Conservation (phyloP, 371 early-diverging fungal species). For the Mucor ambiguus region DNA sequence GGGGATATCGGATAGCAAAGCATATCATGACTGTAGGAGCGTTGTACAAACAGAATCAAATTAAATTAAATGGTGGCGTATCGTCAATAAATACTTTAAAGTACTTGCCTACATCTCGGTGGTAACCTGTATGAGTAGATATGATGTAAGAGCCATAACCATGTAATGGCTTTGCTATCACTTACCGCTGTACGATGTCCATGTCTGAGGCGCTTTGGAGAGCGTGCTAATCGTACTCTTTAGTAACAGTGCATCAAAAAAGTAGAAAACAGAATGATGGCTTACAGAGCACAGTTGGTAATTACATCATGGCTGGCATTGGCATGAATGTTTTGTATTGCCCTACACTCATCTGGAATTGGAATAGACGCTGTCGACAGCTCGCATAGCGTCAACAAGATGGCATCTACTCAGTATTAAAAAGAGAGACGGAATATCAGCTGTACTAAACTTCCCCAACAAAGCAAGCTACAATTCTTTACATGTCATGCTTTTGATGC, state of each 20-base stretch:
- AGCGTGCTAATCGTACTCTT: slow-evolving; percentile 11
- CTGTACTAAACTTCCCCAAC: not conserved
- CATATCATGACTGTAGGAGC: slow-evolving; percentile 21
- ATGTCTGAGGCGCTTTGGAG: slow-evolving; percentile 22
- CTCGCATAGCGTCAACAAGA: slow-evolving; percentile 26
- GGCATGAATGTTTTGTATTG: not conserved
- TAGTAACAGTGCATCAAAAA: not conserved
- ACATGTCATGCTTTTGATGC: slow-evolving; percentile 19
- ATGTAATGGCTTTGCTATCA: not conserved
- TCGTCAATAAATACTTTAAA: not conserved
- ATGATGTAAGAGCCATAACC: not conserved
- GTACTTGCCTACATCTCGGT: slow-evolving; percentile 28
- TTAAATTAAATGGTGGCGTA: not conserved
- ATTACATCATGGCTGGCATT: not conserved
- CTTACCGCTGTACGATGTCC: slow-evolving; percentile 34
- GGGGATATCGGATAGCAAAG: slow-evolving; percentile 28
- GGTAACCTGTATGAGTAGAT: slow-evolving; percentile 18
- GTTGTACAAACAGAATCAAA: not conserved
- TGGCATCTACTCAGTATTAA: slow-evolving; percentile 14
- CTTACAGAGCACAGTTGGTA: slow-evolving; percentile 14
- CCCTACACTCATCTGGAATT: slow-evolving; percentile 11
- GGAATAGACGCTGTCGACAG: slow-evolving; percentile 10
- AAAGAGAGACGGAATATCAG: not conserved
- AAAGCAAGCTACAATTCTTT: not conserved
- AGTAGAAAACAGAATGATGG: not conserved